These are phyloP conservation scores for Clarireedia homoeocarpa DNA, from an alignment of 2,329 filamentous ascomycete species.

Conservation along the genomic window DNA sequence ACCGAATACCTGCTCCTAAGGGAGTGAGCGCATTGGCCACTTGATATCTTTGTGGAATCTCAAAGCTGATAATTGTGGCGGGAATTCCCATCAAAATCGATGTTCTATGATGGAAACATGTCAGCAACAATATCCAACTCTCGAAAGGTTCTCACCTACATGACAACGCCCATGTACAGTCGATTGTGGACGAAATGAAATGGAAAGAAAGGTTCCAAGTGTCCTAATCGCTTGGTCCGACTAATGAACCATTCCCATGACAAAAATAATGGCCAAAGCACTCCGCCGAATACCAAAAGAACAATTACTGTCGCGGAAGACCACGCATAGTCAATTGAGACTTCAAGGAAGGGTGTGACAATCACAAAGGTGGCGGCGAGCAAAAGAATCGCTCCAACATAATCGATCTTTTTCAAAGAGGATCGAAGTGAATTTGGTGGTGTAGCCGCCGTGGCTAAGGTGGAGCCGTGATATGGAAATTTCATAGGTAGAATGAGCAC, in stretches of 20 bases:
- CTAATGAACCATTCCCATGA: not conserved
- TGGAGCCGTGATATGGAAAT: not conserved
- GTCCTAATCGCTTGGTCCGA: too few relatives aligned
- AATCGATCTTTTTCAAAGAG: not conserved
- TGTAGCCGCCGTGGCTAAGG: not conserved
- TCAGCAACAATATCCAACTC: not conserved
- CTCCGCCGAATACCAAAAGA: not conserved
- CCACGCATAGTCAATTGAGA: not conserved
- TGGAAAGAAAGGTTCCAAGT: not conserved
- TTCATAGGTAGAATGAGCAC: not conserved
- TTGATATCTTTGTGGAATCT: slow-evolving; percentile 14
- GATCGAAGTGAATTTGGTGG: not conserved
- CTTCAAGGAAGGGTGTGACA: not conserved
- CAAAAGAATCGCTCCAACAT: not conserved
- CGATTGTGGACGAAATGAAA: not conserved
- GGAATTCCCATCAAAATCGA: slow-evolving; percentile 15
- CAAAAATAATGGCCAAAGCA: not conserved
- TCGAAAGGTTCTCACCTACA: not conserved
- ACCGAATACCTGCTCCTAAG: not conserved
- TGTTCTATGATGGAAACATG: not conserved
- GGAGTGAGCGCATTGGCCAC: slow-evolving; percentile 12
- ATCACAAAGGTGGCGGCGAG: not conserved
- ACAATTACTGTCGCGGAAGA: not conserved
- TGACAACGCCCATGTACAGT: not conserved
- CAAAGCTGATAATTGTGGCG: slow-evolving; percentile 11